phyloP scores from a whole-genome alignment of 2,329 filamentous ascomycete genomes.

The Amylocarpus encephaloides region DNA sequence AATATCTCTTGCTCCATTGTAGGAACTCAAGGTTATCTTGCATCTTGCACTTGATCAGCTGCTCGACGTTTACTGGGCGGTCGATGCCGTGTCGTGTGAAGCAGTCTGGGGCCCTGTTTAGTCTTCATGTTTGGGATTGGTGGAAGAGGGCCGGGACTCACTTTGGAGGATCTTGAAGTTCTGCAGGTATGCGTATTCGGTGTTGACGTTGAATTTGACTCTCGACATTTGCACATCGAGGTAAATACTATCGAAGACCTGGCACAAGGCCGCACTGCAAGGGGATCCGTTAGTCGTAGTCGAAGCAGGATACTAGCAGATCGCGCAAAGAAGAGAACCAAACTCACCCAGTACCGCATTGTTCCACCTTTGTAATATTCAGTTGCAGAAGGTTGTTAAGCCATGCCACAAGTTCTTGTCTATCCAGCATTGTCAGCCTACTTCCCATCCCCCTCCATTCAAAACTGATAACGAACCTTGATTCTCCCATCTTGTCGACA shows the following conservation, averaged over 20 bases:
- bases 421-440: constrained; percentile 35
- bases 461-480: constrained; percentile 24
- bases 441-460: background rate
- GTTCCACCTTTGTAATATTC: constrained; percentile 97
- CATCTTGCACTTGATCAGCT: constrained; percentile 97
- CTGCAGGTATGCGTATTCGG: constrained; percentile 94
- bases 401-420: constrained; percentile 95
- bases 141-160: constrained; percentile 35
- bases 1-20: constrained; percentile 94
- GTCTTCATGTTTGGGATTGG: background rate
- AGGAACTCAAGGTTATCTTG: constrained; percentile 99
- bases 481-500: constrained; percentile 30
- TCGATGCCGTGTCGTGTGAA: constrained; percentile 86
- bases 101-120: constrained; percentile 47
- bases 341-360: constrained; percentile 91
- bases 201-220: constrained; percentile 97
- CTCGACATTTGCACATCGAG: constrained; percentile 89
- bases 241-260: constrained; percentile 98
- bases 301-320: background rate
- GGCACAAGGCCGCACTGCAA: constrained; percentile 85
- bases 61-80: constrained; percentile 80
- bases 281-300: background rate
- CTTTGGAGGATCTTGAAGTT: constrained; percentile 98
- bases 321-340: constrained; percentile 14
- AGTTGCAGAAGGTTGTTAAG: constrained; percentile 96